Evolutionary conservation across 768 basidiomycete species (phyloP).

Genomic region (Pleurotus citrinopileatus): DNA sequence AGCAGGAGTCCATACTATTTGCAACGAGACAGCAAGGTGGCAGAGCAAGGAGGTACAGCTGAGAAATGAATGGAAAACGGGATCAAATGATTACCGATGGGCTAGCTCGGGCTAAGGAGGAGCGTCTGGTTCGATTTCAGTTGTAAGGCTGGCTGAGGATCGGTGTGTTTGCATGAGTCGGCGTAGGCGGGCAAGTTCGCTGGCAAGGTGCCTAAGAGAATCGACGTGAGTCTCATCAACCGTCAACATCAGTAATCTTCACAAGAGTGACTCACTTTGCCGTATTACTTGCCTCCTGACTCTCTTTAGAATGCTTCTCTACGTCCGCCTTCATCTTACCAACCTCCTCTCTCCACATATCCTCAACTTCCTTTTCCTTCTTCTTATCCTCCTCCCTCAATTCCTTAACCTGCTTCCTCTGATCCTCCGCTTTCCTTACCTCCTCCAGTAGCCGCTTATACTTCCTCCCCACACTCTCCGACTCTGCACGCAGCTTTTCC

Average conservation of each 20-base stretch:
- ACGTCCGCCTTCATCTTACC: slow-evolving; percentile 48
- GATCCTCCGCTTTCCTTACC: slow-evolving; percentile 48
- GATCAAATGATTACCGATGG: too few species aligned
- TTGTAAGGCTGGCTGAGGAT: slow-evolving; percentile 31
- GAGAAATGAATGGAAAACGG: background rate
- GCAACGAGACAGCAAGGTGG: background rate
- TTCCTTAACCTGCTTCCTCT: slow-evolving; percentile 43
- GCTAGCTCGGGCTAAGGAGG: background rate
- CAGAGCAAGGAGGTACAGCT: background rate
- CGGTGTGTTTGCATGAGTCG: slow-evolving; percentile 58
- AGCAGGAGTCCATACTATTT: background rate
- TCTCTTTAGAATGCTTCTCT: slow-evolving; percentile 50
- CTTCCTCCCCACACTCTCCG: slow-evolving; percentile 66
- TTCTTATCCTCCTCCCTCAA: slow-evolving; percentile 48
- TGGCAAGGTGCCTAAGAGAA: slow-evolving; percentile 46
- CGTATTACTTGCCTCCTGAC: slow-evolving; percentile 55
- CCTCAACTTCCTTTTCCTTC: slow-evolving; percentile 56
- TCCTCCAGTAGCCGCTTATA: slow-evolving; percentile 65
- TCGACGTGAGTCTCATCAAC: slow-evolving; percentile 11
- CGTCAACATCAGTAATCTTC: background rate
- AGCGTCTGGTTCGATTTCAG: background rate
- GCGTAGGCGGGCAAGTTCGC: slow-evolving; percentile 66
- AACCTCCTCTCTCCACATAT: slow-evolving; percentile 58
- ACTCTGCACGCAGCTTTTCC: slow-evolving; percentile 64
- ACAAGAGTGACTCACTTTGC: slow-evolving; percentile 49